Base-by-base conservation (phyloP, 2,329 filamentous ascomycete genomes). In the Aspergillus tanneri region DNA sequence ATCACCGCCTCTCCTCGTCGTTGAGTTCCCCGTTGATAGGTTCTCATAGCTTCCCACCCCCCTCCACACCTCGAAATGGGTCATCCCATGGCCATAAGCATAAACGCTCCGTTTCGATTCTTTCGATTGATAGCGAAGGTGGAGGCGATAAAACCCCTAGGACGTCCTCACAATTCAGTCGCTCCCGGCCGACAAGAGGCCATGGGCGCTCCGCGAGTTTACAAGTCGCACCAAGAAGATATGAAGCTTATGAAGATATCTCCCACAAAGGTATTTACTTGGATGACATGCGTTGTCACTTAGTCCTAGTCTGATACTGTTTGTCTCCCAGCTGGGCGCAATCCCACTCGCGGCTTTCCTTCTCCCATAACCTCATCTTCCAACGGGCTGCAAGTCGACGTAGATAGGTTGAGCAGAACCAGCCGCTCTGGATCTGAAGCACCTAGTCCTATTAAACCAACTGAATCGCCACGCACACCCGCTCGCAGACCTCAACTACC, bases 151-250 rank as follows among this genome's bases (percentile, higher is more conserved):
- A 68, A 44, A 55, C 63, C 2, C 63, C 61, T 28, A 49, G 51
- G 25, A 66, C 60, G n/a, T 55, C 56, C 46, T 63, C 60, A 14
- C 63, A 54, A 30, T 65, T 64, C 47, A 69, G 73, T 57, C 69
- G 77, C 16, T 72, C 77, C 43, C 77, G 82, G 43, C 79, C 82
- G 16, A 65, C 63, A 14, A 82, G 83, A 58, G 81, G 85, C 4
- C 90, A 96, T 74, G 83, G 78, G 39, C 80, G 90, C 43, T 90
- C 90, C 28, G 83, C 88, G 19, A 96, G 90, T 73, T 72, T 95
- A 50, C 90, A 95, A 66, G 86, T 92, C 56, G 66, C 82, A 54
- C 75, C 83, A 38, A 77, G 77, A 53, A 69, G 69, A 52, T 64
- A 68, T 48, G 69, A 70, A 46, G 61, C 67, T 24, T 69, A 69